Evolutionary conservation across 345 rosid genomes (phyloP).

Genomic region (Populus ilicifolia): DNA sequence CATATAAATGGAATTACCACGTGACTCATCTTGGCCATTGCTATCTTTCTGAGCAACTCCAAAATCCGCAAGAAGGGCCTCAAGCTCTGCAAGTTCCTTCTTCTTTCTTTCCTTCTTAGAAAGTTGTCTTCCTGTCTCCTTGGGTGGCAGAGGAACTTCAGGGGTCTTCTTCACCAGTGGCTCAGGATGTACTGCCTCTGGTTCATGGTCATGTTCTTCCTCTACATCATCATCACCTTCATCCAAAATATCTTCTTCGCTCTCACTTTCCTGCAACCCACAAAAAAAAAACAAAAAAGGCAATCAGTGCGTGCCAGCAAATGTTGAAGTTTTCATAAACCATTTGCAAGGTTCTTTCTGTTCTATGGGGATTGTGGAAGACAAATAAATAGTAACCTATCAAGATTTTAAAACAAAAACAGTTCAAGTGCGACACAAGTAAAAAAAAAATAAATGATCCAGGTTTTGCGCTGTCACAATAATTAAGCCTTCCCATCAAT

Average conservation of each 20-base stretch:
- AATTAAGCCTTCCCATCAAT: neutral
- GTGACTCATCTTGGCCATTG: constrained; percentile 45
- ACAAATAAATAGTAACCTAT: neutral
- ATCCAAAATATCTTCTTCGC: constrained; percentile 73
- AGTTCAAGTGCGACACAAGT: neutral
- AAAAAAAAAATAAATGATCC: neutral
- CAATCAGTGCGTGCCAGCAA: neutral
- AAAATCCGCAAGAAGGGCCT: constrained; percentile 79
- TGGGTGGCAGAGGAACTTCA: constrained; percentile 48
- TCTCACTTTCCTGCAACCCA: constrained; percentile 65
- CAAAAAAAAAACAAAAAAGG: neutral
- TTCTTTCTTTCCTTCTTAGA: constrained; percentile 86
- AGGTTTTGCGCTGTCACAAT: neutral
- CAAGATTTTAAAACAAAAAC: neutral
- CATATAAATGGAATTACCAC: constrained; percentile 30
- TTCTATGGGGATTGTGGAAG: neutral
- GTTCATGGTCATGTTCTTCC: constrained; percentile 63
- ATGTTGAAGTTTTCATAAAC: neutral
- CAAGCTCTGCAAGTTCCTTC: constrained; percentile 89
- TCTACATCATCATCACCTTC: constrained; percentile 81
- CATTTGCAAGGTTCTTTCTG: neutral
- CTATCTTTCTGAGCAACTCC: constrained; percentile 48
- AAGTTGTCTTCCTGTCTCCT: constrained; percentile 82
- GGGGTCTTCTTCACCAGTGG: constrained; percentile 45
- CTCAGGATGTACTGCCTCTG: constrained; percentile 46